Conservation (phyloP, 345 rosid species). For the Melaleuca alternifolia region DNA sequence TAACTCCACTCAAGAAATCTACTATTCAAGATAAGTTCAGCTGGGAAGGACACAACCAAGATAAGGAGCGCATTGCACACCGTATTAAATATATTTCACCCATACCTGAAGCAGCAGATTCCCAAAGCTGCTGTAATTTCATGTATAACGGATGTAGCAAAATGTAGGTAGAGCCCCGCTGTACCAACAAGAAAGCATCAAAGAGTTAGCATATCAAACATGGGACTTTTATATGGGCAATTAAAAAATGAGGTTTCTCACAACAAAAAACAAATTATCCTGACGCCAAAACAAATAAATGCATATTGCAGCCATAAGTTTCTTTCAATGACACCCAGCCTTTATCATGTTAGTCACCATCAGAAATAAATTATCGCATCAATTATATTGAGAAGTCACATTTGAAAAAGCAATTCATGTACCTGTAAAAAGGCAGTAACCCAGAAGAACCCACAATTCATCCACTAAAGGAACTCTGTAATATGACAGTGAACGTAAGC, state of each 20-base stretch:
- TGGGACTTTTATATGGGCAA: neutral
- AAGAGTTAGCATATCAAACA: neutral
- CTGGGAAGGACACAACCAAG: neutral
- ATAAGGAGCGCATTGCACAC: neutral
- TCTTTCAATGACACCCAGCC: neutral
- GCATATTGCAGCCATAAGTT: neutral
- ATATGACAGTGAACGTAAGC: neutral
- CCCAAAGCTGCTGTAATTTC: slow-evolving; percentile 95
- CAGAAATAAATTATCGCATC: neutral
- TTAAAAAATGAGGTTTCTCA: neutral
- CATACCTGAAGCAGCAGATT: slow-evolving; percentile 93
- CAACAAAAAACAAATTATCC: neutral
- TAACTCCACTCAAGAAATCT: neutral
- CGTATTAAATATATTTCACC: neutral
- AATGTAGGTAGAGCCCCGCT: slow-evolving; percentile 75
- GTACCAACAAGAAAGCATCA: slow-evolving; percentile 1
- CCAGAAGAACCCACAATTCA: slow-evolving; percentile 90
- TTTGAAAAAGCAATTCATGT: neutral
- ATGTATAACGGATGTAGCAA: slow-evolving; percentile 85
- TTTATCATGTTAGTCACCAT: neutral
- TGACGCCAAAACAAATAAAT: neutral
- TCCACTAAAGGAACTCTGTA: slow-evolving; percentile 85
- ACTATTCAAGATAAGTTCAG: neutral
- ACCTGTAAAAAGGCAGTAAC: slow-evolving; percentile 85
- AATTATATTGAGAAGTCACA: neutral